Evolutionary conservation across 106 monocot species (phyloP).

Genomic region (Allium cepa): DNA sequence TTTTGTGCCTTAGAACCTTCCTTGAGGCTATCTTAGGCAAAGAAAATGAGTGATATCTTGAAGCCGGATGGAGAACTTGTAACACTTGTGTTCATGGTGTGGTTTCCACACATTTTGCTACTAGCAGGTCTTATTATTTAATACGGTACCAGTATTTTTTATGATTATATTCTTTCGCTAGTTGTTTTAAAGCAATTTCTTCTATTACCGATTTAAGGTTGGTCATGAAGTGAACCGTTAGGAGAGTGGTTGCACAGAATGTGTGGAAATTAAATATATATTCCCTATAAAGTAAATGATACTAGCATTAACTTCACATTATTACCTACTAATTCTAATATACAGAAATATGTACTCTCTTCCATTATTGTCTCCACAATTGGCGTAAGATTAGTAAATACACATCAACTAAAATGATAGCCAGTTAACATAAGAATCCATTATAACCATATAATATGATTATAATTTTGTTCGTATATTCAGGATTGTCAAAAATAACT

Average conservation of each 20-base stretch:
- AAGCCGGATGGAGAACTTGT: constrained; percentile 83
- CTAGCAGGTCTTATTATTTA: not conserved
- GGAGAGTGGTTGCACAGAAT: not conserved
- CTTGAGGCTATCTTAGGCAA: constrained; percentile 70
- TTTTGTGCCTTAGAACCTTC: constrained; percentile 81
- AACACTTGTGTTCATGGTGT: constrained; percentile 69
- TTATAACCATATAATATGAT: too few relatives aligned
- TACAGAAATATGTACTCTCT: too few relatives aligned
- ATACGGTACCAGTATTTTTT: too few relatives aligned
- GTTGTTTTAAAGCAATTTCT: not conserved
- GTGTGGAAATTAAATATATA: too few relatives aligned
- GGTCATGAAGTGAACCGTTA: not conserved
- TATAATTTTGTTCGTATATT: not conserved
- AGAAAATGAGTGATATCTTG: constrained; percentile 41
- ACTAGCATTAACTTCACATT: too few relatives aligned
- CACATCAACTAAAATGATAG: not conserved
- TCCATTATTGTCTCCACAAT: too few relatives aligned
- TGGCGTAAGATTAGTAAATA: not conserved
- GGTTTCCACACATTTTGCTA: not conserved
- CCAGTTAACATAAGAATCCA: too few relatives aligned
- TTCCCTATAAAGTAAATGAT: too few relatives aligned
- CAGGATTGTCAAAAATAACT: too few relatives aligned
- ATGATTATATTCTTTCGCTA: not conserved
- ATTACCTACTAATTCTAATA: too few relatives aligned
- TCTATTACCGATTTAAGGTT: not conserved